Conservation (phyloP, 1,139 yeast genomes). For the Debaryomyces sp. region DNA sequence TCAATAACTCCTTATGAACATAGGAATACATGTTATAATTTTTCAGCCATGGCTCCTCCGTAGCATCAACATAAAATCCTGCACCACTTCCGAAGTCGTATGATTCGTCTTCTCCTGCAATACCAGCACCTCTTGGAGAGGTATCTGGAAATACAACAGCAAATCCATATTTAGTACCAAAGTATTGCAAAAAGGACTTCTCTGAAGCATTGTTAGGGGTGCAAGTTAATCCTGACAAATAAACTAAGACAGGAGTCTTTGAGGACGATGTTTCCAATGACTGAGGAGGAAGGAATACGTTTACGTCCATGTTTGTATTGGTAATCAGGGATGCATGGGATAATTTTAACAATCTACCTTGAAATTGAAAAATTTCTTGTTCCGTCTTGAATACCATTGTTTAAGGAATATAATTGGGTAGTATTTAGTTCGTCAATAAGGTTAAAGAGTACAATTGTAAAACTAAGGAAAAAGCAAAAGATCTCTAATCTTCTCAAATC, state of each 20-base stretch:
- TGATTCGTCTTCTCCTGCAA: conserved; percentile 78
- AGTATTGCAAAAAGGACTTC: conserved; percentile 84
- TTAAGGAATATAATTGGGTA: neutral
- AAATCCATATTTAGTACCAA: conserved; percentile 80
- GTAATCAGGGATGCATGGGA: conserved; percentile 70
- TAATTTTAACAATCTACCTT: conserved; percentile 76
- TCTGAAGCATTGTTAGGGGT: conserved; percentile 95
- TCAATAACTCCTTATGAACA: conserved; percentile 72
- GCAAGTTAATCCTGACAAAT: conserved; percentile 89
- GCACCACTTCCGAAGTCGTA: conserved; percentile 97
- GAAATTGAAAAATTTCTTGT: conserved; percentile 65
- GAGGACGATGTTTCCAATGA: conserved; percentile 28
- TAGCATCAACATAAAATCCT: conserved; percentile 89
- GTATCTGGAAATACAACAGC: conserved; percentile 95
- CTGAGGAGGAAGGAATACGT: conserved; percentile 74
- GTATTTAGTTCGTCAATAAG: neutral
- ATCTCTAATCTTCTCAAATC: neutral
- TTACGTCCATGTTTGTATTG: conserved; percentile 78
- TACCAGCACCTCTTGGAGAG: conserved; percentile 90
- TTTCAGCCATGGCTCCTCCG: conserved; percentile 65
- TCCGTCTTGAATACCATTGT: conserved; percentile 55
- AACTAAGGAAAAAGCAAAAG: neutral
- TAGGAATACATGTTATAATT: conserved; percentile 89
- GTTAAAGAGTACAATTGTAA: neutral
- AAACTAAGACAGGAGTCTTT: conserved; percentile 71